These are phyloP conservation scores for Baeospora myosura DNA, from an alignment of 1,284 basidiomycete genomes.

Conservation along the genomic window DNA sequence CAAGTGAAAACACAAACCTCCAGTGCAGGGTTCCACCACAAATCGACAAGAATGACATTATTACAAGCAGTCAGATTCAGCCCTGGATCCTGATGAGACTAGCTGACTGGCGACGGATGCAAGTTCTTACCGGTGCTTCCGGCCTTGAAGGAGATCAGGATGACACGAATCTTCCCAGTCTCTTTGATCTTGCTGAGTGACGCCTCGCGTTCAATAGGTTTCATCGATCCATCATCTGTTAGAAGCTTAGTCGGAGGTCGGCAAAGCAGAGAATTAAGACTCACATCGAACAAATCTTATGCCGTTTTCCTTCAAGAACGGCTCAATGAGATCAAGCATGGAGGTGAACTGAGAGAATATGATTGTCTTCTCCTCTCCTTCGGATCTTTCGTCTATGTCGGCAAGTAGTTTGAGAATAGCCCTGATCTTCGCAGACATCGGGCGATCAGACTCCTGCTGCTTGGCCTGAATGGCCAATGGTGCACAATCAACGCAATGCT, in stretches of 20 bases:
- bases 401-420: conserved; percentile 73
- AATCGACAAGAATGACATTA: conserved; percentile 85
- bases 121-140: conserved; percentile 71
- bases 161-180: conserved; percentile 55
- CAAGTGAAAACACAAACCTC: conserved; percentile 39
- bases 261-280: conserved; percentile 26
- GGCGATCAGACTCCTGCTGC: conserved; percentile 28
- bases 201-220: conserved; percentile 66
- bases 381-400: conserved; percentile 57
- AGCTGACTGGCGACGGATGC: conserved; percentile 3
- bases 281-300: conserved; percentile 80
- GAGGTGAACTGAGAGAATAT: conserved; percentile 81
- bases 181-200: conserved; percentile 70
- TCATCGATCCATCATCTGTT: conserved; percentile 84
- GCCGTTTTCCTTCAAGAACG: conserved; percentile 62
- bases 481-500: conserved; percentile 57
- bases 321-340: conserved; percentile 84
- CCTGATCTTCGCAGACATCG: conserved; percentile 82
- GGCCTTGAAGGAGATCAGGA: conserved; percentile 95
- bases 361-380: conserved; percentile 81
- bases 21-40: conserved; percentile 94
- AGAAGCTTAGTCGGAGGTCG: conserved; percentile 5
- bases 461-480: conserved; percentile 33
- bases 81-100: conserved; percentile 35
- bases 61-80: conserved; percentile 93